Percentiles rank a stretch among this genome's conserved stretches.
Conservation (phyloP, 129 eudicot genomes). For the Saposhnikovia divaricata region DNA sequence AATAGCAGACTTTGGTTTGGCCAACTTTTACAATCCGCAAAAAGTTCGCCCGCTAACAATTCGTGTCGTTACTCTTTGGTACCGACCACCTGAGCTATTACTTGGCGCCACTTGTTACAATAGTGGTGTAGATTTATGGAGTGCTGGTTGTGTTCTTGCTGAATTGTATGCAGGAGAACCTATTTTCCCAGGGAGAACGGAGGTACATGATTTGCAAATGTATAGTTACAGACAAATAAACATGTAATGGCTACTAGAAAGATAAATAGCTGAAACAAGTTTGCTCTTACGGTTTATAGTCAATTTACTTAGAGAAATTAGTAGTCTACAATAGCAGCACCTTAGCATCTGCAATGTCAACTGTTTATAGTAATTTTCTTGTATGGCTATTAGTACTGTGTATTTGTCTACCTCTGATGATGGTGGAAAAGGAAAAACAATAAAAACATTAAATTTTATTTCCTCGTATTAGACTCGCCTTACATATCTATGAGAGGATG, state of each 20-base stretch:
- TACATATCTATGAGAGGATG: neutral
- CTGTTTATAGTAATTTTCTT: neutral
- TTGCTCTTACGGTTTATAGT: no score
- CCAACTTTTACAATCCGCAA: conserved; percentile 64
- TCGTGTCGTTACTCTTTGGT: conserved; percentile 91
- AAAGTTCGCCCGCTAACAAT: conserved; percentile 66
- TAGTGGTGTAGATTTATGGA: conserved; percentile 89
- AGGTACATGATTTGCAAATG: conserved; percentile 35
- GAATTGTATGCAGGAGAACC: conserved; percentile 89
- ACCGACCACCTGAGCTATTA: conserved; percentile 88
- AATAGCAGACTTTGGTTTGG: conserved; percentile 92
- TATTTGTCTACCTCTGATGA: no score
- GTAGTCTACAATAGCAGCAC: neutral
- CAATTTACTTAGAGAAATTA: no score
- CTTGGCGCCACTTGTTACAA: conserved; percentile 85
- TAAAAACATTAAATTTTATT: neutral
- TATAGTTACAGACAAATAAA: neutral
- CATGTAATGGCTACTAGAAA: neutral
- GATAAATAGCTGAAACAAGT: neutral
- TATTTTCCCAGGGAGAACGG: conserved; percentile 92
- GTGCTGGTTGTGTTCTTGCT: conserved; percentile 87
- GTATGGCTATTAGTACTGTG: no score
- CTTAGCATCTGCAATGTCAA: neutral
- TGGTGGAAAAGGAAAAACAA: no score
- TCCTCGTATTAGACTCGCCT: neutral